Conservation (phyloP, 176 grass and related monocot genomes). For the Puya raimondii region DNA sequence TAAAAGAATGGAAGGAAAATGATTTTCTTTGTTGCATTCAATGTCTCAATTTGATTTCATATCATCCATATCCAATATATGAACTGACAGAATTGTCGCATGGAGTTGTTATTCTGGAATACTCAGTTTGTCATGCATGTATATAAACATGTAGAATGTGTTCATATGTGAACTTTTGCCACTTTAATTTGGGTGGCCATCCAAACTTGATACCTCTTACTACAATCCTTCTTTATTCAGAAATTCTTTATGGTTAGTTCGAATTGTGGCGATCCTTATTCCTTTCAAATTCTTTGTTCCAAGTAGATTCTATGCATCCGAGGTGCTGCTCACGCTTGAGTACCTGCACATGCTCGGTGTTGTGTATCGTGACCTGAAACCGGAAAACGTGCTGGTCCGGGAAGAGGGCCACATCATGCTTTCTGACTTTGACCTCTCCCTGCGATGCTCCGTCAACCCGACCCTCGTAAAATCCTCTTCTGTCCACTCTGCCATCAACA, state of each 20-base stretch:
- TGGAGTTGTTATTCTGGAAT: too few species aligned
- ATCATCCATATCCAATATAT: too few species aligned
- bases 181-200: not conserved
- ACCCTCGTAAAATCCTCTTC: slow-evolving; percentile 62
- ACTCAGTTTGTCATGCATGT: too few species aligned
- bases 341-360: slow-evolving; percentile 2
- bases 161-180: too few species aligned
- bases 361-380: not conserved
- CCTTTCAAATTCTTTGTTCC: not conserved
- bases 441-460: slow-evolving; percentile 75
- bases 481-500: slow-evolving; percentile 14
- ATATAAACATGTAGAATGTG: too few species aligned
- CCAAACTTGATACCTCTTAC: not conserved
- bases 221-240: not conserved
- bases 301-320: slow-evolving; percentile 1
- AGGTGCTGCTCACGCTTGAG: not conserved
- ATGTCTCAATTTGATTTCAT: too few species aligned
- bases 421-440: slow-evolving; percentile 85
- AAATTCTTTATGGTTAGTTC: not conserved
- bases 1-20: too few species aligned
- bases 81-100: too few species aligned
- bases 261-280: not conserved
- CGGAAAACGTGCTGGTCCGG: not conserved
- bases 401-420: slow-evolving; percentile 90
- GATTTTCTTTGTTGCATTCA: too few species aligned